Evolutionary conservation across 352 stramenopile genomes (phyloP).

Genomic region (Phytophthora fragariae): DNA sequence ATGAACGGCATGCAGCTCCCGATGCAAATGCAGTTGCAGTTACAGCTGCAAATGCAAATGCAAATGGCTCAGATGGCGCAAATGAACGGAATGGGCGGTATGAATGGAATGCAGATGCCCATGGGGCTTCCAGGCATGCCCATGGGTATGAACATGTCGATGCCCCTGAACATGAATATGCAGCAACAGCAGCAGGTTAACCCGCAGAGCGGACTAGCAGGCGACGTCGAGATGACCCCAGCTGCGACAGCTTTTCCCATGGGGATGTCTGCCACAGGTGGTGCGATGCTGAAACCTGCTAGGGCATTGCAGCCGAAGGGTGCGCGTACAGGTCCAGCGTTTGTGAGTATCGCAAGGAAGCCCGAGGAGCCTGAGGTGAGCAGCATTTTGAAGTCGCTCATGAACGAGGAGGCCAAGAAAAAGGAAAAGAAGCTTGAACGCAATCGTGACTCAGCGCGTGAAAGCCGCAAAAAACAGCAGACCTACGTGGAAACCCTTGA

Average conservation of each 20-base stretch:
- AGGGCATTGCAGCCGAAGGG: conserved; percentile 58
- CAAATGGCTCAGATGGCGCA: conserved; percentile 55
- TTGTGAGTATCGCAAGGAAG: conserved; percentile 85
- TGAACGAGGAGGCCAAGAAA: conserved; percentile 90
- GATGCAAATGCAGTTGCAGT: conserved; percentile 50
- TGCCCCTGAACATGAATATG: conserved; percentile 49
- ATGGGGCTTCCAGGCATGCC: conserved; percentile 49
- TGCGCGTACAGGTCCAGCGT: conserved; percentile 44
- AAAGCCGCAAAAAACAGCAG: conserved; percentile 88
- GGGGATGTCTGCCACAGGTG: conserved; percentile 12
- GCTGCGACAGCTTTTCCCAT: conserved; percentile 6
- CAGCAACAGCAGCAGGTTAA: conserved; percentile 43
- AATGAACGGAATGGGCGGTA: conserved; percentile 54
- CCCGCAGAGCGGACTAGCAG: conserved; percentile 35
- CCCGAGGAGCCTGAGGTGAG: conserved; percentile 83
- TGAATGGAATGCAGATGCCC: conserved; percentile 58
- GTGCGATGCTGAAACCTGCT: conserved; percentile 39
- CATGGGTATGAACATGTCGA: conserved; percentile 63
- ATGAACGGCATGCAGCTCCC: conserved; percentile 43
- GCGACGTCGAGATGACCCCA: conserved; percentile 45
- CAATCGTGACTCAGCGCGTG: conserved; percentile 87
- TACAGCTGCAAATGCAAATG: conserved; percentile 44
- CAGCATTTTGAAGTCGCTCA: conserved; percentile 88
- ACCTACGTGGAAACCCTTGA: conserved; percentile 89
- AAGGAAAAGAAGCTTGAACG: conserved; percentile 91